Evolutionary conservation across 1,284 basidiomycete species (phyloP).

Genomic region (Cystobasidiaceae sp.): DNA sequence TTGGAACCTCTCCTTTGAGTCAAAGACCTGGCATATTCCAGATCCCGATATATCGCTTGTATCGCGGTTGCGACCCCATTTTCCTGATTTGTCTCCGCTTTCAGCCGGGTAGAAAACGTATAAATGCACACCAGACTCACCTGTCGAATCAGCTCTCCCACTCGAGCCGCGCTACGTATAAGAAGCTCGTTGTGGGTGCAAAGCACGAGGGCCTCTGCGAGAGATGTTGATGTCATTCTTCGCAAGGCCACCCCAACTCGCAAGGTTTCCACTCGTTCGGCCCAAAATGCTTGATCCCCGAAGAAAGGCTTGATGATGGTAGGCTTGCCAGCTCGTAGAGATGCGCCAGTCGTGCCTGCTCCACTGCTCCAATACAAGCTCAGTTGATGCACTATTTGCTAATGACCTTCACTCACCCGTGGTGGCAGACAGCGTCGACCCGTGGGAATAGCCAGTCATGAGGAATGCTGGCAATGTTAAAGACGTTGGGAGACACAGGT

Average conservation of each 20-base stretch:
- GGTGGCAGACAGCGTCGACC: slow-evolving; percentile 94
- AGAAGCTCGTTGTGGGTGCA: slow-evolving; percentile 85
- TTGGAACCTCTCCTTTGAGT: slow-evolving; percentile 20
- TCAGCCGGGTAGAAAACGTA: background rate
- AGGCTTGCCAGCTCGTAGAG: slow-evolving; percentile 68
- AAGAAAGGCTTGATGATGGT: slow-evolving; percentile 97
- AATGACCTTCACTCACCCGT: slow-evolving; percentile 50
- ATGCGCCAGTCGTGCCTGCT: slow-evolving; percentile 87
- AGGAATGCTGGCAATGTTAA: slow-evolving; percentile 71
- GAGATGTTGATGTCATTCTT: slow-evolving; percentile 69
- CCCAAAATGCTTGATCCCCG: slow-evolving; percentile 94
- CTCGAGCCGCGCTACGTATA: slow-evolving; percentile 70
- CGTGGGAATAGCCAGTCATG: slow-evolving; percentile 95
- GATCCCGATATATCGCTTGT: slow-evolving; percentile 83
- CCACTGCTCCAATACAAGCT: slow-evolving; percentile 53
- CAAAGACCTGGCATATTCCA: slow-evolving; percentile 47
- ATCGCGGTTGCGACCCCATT: slow-evolving; percentile 81
- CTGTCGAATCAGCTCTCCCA: slow-evolving; percentile 78
- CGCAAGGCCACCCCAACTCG: slow-evolving; percentile 65
- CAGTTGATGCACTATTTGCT: background rate
- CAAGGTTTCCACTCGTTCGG: slow-evolving; percentile 84
- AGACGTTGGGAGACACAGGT: slow-evolving; percentile 39
- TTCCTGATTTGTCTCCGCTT: slow-evolving; percentile 58
- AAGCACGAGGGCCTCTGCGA: slow-evolving; percentile 67
- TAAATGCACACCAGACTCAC: slow-evolving; percentile 16